Percentiles rank a stretch among this genome's conserved stretches.
Conservation (phyloP, 2,329 filamentous ascomycete species). For the Nannizzia gypsea region DNA sequence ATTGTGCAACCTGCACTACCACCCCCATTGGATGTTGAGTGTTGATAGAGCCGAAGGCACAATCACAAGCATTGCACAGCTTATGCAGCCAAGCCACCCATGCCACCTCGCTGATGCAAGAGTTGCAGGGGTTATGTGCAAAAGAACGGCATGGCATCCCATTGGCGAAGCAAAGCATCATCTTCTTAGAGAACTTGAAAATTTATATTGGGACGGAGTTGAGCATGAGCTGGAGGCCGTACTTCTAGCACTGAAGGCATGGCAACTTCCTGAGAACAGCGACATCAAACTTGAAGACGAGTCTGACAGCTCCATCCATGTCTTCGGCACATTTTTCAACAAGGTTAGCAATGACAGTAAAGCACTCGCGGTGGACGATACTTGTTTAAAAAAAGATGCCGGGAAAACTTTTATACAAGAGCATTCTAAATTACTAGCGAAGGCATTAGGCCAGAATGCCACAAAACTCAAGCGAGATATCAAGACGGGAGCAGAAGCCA, state of each 20-base stretch:
- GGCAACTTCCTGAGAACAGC: constrained; percentile 20
- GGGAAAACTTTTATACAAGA: too few relatives aligned
- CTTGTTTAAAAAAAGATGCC: background rate
- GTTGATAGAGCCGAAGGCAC: too few relatives aligned
- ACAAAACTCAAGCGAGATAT: too few relatives aligned
- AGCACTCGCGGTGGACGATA: constrained; percentile 19
- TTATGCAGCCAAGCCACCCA: too few relatives aligned
- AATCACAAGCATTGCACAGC: too few relatives aligned
- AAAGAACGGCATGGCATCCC: background rate
- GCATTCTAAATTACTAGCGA: too few relatives aligned
- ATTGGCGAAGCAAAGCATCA: background rate
- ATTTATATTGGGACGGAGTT: constrained; percentile 31
- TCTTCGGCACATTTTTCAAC: constrained; percentile 32
- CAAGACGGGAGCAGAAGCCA: too few relatives aligned
- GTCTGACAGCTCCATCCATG: constrained; percentile 23
- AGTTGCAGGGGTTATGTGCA: too few relatives aligned
- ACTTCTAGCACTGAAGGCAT: constrained; percentile 24
- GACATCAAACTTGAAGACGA: constrained; percentile 18
- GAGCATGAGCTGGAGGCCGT: constrained; percentile 27
- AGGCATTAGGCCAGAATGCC: too few relatives aligned
- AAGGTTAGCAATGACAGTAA: constrained; percentile 24
- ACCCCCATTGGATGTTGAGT: too few relatives aligned
- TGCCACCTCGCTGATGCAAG: too few relatives aligned
- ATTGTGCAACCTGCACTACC: too few relatives aligned
- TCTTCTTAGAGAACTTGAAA: constrained; percentile 16